Evolutionary conservation across 306 rosid species (phyloP), one percentile per base, ranked within the genome.

Genomic region (Elaeagnus macrophylla): DNA sequence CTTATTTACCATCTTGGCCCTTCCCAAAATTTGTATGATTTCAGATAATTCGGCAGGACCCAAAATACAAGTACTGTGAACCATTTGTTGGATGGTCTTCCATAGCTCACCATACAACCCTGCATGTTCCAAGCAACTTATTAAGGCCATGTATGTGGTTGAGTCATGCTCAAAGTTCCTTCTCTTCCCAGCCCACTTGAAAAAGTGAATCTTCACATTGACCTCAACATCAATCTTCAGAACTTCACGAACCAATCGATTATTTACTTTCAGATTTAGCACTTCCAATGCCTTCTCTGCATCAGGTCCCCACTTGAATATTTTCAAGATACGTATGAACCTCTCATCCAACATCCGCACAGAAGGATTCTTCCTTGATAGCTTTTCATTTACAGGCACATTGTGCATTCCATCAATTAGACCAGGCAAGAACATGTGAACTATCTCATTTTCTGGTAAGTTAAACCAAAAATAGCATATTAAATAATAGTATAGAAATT

Each of bases 221-320:
- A 78, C 74, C 65, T 90, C 97, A 35, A 90, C 81, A 70, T 86
- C 91, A 41, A 90, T 79, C 62, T 78, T 80, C 43, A 90, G 59
- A 73, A 90, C 82, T 66, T 83, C 75, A 0, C 83, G 84, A 64
- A 91, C 91, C 75, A 91, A 68, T 40, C 94, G 83, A 62, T 83
- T 72, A 65, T 86, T 94, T 6, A 91, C 83, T 70, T 77, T 83
- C 69, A 91, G 64, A 75, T 82, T 86, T 20, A 91, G 67, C 55
- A 91, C 94, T 76, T 91, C 93, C 72, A 86, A 54, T 4, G 97
- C 97, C 79, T 82, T 90, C 67, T 91, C 97, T 16, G 96, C 94
- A 72, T 86, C 94, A 51, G 91, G 74, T 3, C 97, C 97, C 97
- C 96, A 91, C 66, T 86, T 91, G 62, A 91, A 91, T 56, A 91